phyloP scores from a whole-genome alignment of 306 rosid species.

The Quercus suber region DNA sequence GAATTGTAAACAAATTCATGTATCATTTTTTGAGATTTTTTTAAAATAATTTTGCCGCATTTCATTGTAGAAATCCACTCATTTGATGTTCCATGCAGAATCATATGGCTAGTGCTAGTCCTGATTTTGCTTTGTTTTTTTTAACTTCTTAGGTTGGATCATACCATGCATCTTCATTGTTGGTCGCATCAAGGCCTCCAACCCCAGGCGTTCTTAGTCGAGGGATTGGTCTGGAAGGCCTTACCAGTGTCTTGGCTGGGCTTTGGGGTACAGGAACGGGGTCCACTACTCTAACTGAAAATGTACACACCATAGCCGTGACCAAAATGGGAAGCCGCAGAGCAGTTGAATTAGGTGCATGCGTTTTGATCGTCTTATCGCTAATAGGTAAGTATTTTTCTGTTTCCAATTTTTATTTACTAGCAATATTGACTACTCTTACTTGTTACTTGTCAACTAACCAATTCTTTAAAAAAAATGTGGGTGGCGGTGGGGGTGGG shows the following conservation, averaged over 20 bases:
- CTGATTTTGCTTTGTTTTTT: slow-evolving; percentile 32
- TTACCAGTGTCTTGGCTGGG: slow-evolving; percentile 90
- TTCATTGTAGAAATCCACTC: not conserved
- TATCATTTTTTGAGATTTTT: not conserved
- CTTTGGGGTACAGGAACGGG: slow-evolving; percentile 99
- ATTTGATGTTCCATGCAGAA: slow-evolving; percentile 8
- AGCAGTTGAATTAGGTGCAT: slow-evolving; percentile 95
- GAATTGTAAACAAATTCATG: not conserved
- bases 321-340: slow-evolving; percentile 99
- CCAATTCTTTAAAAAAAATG: no score
- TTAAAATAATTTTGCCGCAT: not conserved
- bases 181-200: slow-evolving; percentile 98
- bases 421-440: no score
- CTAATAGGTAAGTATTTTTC: slow-evolving; percentile 67
- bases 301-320: slow-evolving; percentile 93
- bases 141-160: slow-evolving; percentile 78
- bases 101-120: slow-evolving; percentile 17
- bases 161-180: slow-evolving; percentile 88
- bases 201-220: slow-evolving; percentile 92
- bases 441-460: no score
- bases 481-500: no score
- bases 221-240: slow-evolving; percentile 97
- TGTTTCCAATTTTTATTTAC: slow-evolving; percentile 17
- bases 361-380: slow-evolving; percentile 72
- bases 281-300: slow-evolving; percentile 88